Evolutionary conservation across 306 rosid genomes (phyloP), one percentile per base, ranked within the genome.

Genomic region (Quercus rubra): DNA sequence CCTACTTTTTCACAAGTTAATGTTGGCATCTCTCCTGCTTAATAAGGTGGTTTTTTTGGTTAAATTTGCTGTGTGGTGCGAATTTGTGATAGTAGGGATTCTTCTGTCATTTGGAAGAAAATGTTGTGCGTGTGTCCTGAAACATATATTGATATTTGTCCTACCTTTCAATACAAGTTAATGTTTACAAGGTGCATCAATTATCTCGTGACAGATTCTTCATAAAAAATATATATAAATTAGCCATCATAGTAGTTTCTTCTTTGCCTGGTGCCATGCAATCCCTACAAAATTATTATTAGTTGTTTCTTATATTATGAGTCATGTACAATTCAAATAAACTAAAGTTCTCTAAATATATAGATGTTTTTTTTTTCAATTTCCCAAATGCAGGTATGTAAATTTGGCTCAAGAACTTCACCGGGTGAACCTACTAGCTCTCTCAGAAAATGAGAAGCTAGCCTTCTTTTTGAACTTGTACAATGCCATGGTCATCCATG

Each of bases 401-500:
- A 95, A 88, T 69, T 79, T 90, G 89, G 81, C 86, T 4, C 86
- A 78, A 82, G 97, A 93, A 74, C 90, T 96, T 66, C 99, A 96
- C 78, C 89, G 99, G 27, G 55, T 90, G 73, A 86, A 90, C 87
- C 90, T 93, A 4, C 18, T 51, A n/a, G 89, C 87, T 43, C 91
- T 96, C 77, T 83, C 93, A 6, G 84, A 80, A 58, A 82, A 90
- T 79, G 96, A 90, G 85, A 91, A 79, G 85, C 90, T 93, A 66
- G 91, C 99, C 13, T 88, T 93, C 86, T 96, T 93, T 89, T 62
- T 96, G 80, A 93, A 96, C 91, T 79, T 96, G 82, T 91, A 92
- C 83, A 96, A 96, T 85, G 99, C 97, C 33, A 96, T 93, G 98
- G 94, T 90, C 43, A 93, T 96, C 77, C 99, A 96, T 86, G 97